Percentiles rank a stretch among this genome's conserved stretches.
phyloP scores from a whole-genome alignment of 2,329 filamentous ascomycete genomes.

The Lasiodiplodia gonubiensis region DNA sequence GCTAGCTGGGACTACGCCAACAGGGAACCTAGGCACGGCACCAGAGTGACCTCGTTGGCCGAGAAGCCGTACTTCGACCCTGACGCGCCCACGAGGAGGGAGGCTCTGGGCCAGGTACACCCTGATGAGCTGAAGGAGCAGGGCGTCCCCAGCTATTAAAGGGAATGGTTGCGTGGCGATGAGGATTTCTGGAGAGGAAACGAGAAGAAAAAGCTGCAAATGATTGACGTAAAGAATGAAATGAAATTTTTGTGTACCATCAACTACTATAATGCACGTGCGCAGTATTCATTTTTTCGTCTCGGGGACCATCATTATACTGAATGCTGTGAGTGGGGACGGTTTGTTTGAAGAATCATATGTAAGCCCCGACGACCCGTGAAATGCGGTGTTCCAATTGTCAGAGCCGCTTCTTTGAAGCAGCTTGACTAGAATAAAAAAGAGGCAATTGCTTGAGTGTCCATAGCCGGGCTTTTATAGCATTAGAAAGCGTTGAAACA shows the following conservation, averaged over 20 bases:
- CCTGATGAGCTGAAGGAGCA: constrained; percentile 52
- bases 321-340: neutral
- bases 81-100: constrained; percentile 67
- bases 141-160: neutral
- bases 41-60: constrained; percentile 71
- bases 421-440: too few relatives aligned
- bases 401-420: too few relatives aligned
- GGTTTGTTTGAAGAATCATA: too few relatives aligned
- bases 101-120: constrained; percentile 69
- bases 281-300: neutral
- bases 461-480: too few relatives aligned
- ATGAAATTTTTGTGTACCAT: neutral
- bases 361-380: too few relatives aligned
- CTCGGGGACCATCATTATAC: neutral
- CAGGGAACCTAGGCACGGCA: constrained; percentile 71
- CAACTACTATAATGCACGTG: neutral
- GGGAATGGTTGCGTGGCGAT: neutral
- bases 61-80: constrained; percentile 74
- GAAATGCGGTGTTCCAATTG: too few relatives aligned
- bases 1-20: constrained; percentile 76
- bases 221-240: constrained; percentile 22
- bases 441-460: too few relatives aligned
- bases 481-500: too few relatives aligned
- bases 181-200: neutral
- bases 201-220: neutral